phyloP scores from a whole-genome alignment of 1,139 yeast species.

The Saccharomyces hybrid region DNA sequence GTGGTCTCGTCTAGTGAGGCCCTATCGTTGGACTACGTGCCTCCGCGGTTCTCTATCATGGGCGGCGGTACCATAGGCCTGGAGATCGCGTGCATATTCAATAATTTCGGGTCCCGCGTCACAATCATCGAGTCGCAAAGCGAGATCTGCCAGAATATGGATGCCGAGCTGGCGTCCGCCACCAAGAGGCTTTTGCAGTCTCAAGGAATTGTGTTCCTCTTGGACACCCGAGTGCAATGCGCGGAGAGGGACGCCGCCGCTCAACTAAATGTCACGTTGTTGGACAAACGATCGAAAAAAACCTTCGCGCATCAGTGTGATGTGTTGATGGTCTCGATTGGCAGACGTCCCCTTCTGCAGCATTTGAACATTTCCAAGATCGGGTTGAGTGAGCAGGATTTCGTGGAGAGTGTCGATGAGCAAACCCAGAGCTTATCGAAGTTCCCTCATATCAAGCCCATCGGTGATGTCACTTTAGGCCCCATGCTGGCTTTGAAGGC shows the following conservation, averaged over 20 bases:
- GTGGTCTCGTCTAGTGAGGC: background rate
- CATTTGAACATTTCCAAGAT: background rate
- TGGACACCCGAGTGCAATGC: background rate
- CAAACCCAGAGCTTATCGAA: background rate
- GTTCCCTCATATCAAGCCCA: background rate
- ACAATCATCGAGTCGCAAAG: background rate
- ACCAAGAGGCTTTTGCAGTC: background rate
- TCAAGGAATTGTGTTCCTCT: background rate
- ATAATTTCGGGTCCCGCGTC: background rate
- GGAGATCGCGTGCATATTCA: background rate
- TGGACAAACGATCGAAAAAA: background rate
- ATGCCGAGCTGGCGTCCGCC: background rate
- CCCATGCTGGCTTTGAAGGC: background rate
- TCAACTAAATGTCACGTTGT: background rate
- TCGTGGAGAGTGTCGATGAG: background rate
- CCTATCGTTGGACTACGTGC: background rate
- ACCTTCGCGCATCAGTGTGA: background rate
- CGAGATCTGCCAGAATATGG: background rate
- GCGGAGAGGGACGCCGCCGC: background rate
- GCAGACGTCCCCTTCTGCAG: background rate
- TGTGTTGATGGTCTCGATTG: background rate
- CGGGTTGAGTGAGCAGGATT: background rate
- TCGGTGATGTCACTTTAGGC: background rate
- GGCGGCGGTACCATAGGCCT: background rate
- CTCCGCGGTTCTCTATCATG: background rate